phyloP scores from a whole-genome alignment of 2,329 filamentous ascomycete species.

The Sclerotiophoma versabilis region DNA sequence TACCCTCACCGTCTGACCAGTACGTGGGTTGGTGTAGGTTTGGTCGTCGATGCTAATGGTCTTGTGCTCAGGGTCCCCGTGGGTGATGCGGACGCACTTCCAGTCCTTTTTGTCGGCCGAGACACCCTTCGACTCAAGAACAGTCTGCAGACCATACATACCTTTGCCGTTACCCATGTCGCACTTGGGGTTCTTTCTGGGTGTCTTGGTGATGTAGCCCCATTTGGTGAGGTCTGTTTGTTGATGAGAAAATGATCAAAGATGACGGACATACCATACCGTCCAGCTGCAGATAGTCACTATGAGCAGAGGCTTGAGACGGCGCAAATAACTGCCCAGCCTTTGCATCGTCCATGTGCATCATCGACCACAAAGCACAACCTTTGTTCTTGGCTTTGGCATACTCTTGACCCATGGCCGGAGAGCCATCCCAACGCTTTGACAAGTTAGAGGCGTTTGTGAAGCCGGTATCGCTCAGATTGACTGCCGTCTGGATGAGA shows the following conservation, averaged over 20 bases:
- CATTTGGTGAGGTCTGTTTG: conserved; percentile 4
- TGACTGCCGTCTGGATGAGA: no score
- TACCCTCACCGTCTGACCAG: neutral
- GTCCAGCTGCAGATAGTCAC: conserved; percentile 3
- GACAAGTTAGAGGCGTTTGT: neutral
- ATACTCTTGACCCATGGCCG: conserved; percentile 7
- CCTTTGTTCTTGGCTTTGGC: neutral
- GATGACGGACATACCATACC: neutral
- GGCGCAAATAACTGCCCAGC: conserved; percentile 2
- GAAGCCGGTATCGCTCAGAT: neutral
- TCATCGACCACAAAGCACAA: conserved; percentile 2
- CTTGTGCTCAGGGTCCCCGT: conserved; percentile 8
- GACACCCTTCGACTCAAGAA: conserved; percentile 1
- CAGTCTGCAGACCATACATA: neutral
- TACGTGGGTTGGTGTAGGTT: conserved; percentile 3
- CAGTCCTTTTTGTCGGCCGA: conserved; percentile 10
- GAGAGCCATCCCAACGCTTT: conserved; percentile 10
- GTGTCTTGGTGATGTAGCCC: conserved; percentile 4
- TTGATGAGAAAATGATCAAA: neutral
- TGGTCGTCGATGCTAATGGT: neutral
- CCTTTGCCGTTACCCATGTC: conserved; percentile 9
- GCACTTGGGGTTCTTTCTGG: conserved; percentile 4
- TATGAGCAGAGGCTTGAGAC: conserved; percentile 1
- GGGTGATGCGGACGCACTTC: conserved; percentile 10
- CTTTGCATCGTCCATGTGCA: conserved; percentile 3